Conservation (phyloP, 129 eudicot species). For the Pittosporum tobira region DNA sequence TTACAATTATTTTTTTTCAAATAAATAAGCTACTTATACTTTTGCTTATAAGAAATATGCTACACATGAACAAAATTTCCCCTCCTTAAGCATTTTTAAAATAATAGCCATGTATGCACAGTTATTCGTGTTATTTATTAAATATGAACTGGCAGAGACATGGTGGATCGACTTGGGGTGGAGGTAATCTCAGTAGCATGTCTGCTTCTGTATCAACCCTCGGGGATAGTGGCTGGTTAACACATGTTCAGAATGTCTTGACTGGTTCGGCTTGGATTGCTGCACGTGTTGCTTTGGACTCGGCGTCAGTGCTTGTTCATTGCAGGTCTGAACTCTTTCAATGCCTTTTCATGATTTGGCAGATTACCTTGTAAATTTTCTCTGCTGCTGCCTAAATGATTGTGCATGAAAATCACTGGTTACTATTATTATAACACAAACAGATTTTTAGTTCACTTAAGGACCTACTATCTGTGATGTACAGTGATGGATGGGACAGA, state of each 20-base stretch:
- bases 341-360: too few species aligned
- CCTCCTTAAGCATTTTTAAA: too few species aligned
- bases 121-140: not conserved
- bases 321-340: constrained; percentile 58
- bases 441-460: not conserved
- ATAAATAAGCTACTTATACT: too few species aligned
- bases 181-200: constrained; percentile 98
- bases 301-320: constrained; percentile 98
- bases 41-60: too few species aligned
- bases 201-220: constrained; percentile 98
- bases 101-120: not conserved
- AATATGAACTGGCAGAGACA: constrained; percentile 64
- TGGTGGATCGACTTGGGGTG: constrained; percentile 94
- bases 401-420: too few species aligned
- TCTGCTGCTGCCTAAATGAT: too few species aligned
- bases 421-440: not conserved
- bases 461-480: constrained; percentile 11
- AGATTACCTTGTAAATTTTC: too few species aligned
- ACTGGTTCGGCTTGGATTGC: constrained; percentile 99
- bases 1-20: not conserved
- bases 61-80: too few species aligned
- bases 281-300: constrained; percentile 87
- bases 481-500: constrained; percentile 99
- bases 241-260: constrained; percentile 78
- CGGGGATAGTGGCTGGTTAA: constrained; percentile 96